phyloP scores from a whole-genome alignment of 129 eudicot species.

The Pittosporum tobira region DNA sequence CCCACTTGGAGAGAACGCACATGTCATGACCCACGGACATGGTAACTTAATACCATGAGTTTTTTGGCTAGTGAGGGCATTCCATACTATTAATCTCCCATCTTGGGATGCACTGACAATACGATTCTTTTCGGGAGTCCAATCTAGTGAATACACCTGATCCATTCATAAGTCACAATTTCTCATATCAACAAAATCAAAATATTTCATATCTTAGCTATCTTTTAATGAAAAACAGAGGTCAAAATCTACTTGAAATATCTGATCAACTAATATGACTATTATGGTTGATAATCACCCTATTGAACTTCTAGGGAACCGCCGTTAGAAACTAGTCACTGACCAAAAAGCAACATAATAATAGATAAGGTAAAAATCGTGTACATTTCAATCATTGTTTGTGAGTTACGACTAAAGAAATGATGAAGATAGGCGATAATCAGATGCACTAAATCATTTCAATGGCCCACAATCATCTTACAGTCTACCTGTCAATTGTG shows the following conservation, averaged over 20 bases:
- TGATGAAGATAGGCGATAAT: background rate
- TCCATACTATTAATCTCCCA: constrained; percentile 94
- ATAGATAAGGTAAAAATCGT: too few relatives aligned
- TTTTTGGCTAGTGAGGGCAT: constrained; percentile 96
- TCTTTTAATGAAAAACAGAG: background rate
- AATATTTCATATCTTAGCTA: background rate
- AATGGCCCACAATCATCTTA: background rate
- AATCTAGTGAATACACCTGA: constrained; percentile 92
- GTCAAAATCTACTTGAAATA: background rate
- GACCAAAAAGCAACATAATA: too few relatives aligned
- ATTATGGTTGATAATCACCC: background rate
- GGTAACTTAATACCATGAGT: constrained; percentile 91
- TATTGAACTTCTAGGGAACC: background rate
- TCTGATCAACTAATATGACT: background rate
- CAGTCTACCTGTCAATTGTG: background rate
- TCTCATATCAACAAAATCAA: background rate
- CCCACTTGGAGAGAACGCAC: constrained; percentile 92
- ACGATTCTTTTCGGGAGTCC: constrained; percentile 91
- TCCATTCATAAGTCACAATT: background rate
- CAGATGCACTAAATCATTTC: background rate
- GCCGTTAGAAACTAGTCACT: too few relatives aligned
- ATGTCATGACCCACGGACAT: constrained; percentile 97
- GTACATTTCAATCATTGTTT: too few relatives aligned
- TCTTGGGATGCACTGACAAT: constrained; percentile 98
- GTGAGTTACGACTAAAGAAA: too few relatives aligned